Base-by-base conservation (phyloP, 2,329 filamentous ascomycete genomes). In the Epichloe aotearoae region DNA sequence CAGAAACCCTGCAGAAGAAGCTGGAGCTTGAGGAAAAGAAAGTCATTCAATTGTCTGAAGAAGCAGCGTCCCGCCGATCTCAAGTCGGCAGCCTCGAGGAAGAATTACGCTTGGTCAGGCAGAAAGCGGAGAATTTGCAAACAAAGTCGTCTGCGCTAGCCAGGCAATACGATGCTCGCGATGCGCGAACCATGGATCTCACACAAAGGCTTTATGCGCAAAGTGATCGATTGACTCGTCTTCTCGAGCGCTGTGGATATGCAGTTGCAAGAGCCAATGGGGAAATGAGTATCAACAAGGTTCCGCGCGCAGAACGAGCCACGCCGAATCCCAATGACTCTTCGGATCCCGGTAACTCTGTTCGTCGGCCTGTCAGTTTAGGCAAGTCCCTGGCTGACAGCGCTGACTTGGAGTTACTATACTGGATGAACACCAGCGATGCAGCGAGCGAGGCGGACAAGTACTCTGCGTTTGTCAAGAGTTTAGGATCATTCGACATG, bases 221-320 rank as follows among this genome's bases (percentile, higher is more conserved):
- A 54, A 90, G 93, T 55, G 86, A 94, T 58, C 83, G 88, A 23
- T 73, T 96, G n/a, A 79, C 80, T 53, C 82, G 84, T 48, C 79
- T 98, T 46, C 74, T 98, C 1, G 90, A 97, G 62, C 80, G 88
- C 33, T 75, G 97, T 4, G 91, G 91, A 12, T 95, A 93, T 62
- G 82, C 84, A 0, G 77, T 97, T 15, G 80, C 81, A 2, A 82
- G 88, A 36, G 82, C 88, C 55, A 82, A 84, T 40, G 79, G 80
- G 20, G 74, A 74, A 14, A 88, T 95, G 77, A 68, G 77, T 1
- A 82, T 96, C 46, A 86, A 88, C 61, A 86, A 88, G 58, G 66
- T 83, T 34, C 77, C 80, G 4, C 76, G 77, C 17, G 70, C 77
- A 3, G 81, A 84, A 56, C 75, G 80, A 55, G 64, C 62, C 33